Percentiles rank a stretch among this genome's conserved stretches.
phyloP scores from a whole-genome alignment of 1,139 yeast genomes.

The Zygotorulaspora mrakii region DNA sequence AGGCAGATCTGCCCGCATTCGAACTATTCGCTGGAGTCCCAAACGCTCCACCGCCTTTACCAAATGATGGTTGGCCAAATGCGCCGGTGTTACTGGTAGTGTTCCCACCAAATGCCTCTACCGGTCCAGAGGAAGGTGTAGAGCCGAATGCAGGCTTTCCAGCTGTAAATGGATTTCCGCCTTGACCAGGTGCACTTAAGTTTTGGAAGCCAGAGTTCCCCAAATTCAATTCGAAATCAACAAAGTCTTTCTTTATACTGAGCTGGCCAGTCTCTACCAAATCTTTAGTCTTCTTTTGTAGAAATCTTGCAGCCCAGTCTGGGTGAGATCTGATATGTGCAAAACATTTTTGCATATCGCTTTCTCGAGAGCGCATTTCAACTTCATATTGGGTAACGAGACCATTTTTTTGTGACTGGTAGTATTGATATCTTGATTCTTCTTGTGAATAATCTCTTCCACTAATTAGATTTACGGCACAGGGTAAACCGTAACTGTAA shows the following conservation, averaged over 20 bases:
- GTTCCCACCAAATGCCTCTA: constrained; percentile 26
- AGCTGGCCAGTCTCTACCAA: constrained; percentile 30
- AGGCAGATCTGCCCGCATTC: constrained; percentile 1
- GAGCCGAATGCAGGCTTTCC: constrained; percentile 31
- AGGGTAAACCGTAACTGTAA: constrained; percentile 41
- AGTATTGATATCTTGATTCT: constrained; percentile 49
- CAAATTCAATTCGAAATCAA: constrained; percentile 38
- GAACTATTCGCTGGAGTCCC: constrained; percentile 8
- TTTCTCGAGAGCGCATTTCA: constrained; percentile 41
- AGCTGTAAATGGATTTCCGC: constrained; percentile 23
- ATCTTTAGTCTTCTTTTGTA: constrained; percentile 47
- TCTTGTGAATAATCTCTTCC: constrained; percentile 57
- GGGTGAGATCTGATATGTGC: constrained; percentile 42
- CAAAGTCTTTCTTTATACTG: constrained; percentile 40
- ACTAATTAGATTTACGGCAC: constrained; percentile 43
- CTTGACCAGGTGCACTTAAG: constrained; percentile 15
- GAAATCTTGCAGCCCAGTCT: constrained; percentile 52
- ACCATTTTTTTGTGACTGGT: constrained; percentile 43
- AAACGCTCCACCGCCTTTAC: constrained; percentile 15
- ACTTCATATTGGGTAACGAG: constrained; percentile 41
- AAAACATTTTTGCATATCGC: constrained; percentile 49
- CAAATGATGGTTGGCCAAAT: constrained; percentile 24
- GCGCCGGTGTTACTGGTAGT: constrained; percentile 15
- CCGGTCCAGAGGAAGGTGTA: constrained; percentile 20
- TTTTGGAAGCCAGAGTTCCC: constrained; percentile 2